Percentiles rank a stretch among this genome's conserved stretches.
These are phyloP conservation scores for Pythium angustatum DNA, from an alignment of 352 stramenopile species.

Conservation along the genomic window DNA sequence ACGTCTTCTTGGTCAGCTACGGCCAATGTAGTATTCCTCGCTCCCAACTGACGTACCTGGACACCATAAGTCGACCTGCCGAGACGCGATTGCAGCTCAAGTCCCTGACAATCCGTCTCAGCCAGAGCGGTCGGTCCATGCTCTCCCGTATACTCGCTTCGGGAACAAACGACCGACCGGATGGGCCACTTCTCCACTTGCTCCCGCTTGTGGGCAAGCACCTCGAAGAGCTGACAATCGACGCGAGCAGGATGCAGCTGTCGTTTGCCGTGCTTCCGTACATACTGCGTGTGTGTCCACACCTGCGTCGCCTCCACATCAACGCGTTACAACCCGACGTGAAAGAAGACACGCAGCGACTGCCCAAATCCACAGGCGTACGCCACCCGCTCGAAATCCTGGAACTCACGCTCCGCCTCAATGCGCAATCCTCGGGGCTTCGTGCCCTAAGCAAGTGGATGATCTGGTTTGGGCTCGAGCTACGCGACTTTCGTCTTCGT, in stretches of 20 bases:
- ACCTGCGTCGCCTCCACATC: conserved; percentile 10
- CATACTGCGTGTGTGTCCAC: conserved; percentile 12
- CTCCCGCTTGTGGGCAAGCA: conserved; percentile 4
- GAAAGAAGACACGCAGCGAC: conserved; percentile 6
- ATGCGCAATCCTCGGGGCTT: not conserved
- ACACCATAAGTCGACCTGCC: too few relatives aligned
- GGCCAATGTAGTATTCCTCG: conserved; percentile 18
- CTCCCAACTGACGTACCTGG: not conserved
- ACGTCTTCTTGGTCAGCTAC: conserved; percentile 16
- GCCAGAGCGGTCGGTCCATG: too few relatives aligned
- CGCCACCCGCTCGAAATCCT: conserved; percentile 6
- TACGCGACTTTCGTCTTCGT: not conserved
- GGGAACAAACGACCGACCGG: too few relatives aligned
- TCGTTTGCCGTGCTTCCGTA: not conserved
- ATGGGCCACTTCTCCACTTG: not conserved
- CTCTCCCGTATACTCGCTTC: too few relatives aligned
- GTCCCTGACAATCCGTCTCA: conserved; percentile 5
- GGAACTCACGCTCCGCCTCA: not conserved
- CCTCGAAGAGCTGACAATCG: conserved; percentile 16
- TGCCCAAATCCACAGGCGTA: not conserved
- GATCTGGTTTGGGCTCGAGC: conserved; percentile 2
- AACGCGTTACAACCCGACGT: too few relatives aligned
- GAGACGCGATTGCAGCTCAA: not conserved
- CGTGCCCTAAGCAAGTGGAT: not conserved
- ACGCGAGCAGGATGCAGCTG: not conserved